phyloP scores from a whole-genome alignment of 352 stramenopile species.

The Phytophthora cactorum region DNA sequence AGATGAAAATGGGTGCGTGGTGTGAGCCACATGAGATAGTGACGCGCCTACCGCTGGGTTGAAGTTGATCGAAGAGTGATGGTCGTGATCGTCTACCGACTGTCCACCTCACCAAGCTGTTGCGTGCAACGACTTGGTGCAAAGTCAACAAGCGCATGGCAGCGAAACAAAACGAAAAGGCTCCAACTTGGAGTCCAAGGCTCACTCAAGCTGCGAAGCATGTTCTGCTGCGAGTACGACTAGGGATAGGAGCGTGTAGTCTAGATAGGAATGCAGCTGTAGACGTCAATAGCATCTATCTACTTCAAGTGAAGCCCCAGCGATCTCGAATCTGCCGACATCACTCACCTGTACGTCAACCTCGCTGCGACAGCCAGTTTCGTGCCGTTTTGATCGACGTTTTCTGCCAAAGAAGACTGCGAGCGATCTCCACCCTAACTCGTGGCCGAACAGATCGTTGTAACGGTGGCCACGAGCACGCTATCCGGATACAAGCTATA shows the following conservation, averaged over 20 bases:
- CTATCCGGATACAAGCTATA: background rate
- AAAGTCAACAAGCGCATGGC: background rate
- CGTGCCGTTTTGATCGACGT: background rate
- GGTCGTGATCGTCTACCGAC: background rate
- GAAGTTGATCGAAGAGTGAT: background rate
- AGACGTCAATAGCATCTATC: too few species aligned
- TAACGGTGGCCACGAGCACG: too few species aligned
- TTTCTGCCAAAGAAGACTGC: background rate
- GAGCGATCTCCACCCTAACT: background rate
- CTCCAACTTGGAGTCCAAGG: background rate
- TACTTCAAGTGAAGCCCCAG: background rate
- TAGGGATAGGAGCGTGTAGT: background rate
- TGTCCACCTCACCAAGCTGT: background rate
- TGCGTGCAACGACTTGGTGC: background rate
- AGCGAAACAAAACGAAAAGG: background rate
- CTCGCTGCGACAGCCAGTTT: background rate
- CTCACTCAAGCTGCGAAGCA: background rate
- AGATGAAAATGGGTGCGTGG: slow-evolving; percentile 13
- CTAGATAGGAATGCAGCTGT: background rate
- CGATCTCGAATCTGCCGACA: background rate
- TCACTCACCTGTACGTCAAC: background rate
- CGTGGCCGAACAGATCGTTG: background rate
- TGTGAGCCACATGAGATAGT: slow-evolving; percentile 12
- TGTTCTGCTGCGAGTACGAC: background rate
- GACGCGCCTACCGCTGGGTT: background rate